Base-by-base conservation (phyloP, 1,139 yeast species). In the Pichia sp. region DNA sequence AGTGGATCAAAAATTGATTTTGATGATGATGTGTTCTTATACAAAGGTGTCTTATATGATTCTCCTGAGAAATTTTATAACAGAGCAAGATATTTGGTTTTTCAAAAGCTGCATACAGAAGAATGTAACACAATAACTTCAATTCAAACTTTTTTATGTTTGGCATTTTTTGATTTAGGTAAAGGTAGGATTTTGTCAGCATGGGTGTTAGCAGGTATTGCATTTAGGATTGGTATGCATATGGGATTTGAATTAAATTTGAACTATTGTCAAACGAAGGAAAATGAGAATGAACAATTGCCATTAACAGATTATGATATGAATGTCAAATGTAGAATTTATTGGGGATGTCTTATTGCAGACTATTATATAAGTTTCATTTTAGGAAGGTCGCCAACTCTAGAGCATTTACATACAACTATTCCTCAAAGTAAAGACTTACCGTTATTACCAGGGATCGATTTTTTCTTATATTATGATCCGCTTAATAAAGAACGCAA, bases 191-290 rank as follows among this genome's bases (percentile, higher is more conserved):
- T 18, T 26, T n/a, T 36, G 11, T 49, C 53, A 9, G 53, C 53
- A 4, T 49, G 53, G 53, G 7, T 44, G 7, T 34, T 47, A 25
- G 38, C 51, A 2, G 53, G 53, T 10, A 44, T 50, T 27, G 53
- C 53, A 3, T 32, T 44, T 33, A 42, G 53, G 42, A 47, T 50
- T 18, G 53, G 51, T 8, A 7, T 31, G 10, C 51, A 47, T 34
- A 45, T 37, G 42, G 49, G 51, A 7, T 50, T 47, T 30, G 40
- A 37, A 25, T 30, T 42, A 18, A 41, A 48, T 25, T 34, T 38
- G 18, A 18, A 18, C 18, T 18, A 18, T 18, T 18, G 18, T 18
- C 18, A 18, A 18, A 18, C 18, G 18, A 18, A 18, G 18, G 18
- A 18, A 18, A 18, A 18, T 18, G 18, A 18, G 18, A 18, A 18